Evolutionary conservation across 148 eudicot species (phyloP).

Genomic region (Camellia sinensis): DNA sequence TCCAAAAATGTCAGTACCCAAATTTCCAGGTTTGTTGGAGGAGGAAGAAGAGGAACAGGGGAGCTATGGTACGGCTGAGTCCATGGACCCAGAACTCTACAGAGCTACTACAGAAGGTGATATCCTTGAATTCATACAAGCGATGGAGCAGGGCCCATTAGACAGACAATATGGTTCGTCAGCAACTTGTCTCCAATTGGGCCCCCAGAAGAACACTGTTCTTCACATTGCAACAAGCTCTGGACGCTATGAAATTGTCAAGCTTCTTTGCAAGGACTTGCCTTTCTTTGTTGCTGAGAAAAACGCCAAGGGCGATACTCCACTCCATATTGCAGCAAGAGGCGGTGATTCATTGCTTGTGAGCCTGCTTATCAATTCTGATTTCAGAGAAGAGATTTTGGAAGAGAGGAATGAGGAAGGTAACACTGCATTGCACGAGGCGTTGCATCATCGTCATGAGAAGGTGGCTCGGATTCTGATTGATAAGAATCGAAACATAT

Average conservation of each 20-base stretch:
- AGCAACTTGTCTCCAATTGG: conserved; percentile 23
- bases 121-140: conserved; percentile 21
- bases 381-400: conserved; percentile 15
- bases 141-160: conserved; percentile 5
- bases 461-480: conserved; percentile 26
- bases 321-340: conserved; percentile 32
- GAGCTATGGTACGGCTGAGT: conserved; percentile 20
- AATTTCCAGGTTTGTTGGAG: conserved; percentile 5
- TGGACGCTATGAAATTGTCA: conserved; percentile 17
- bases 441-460: conserved; percentile 19
- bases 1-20: conserved; percentile 21
- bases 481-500: conserved; percentile 7
- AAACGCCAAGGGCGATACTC: conserved; percentile 25
- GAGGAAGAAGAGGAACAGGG: conserved; percentile 17
- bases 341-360: conserved; percentile 17
- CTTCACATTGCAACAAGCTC: conserved; percentile 27
- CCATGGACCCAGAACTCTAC: conserved; percentile 27
- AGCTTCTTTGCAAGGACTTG: conserved; percentile 26
- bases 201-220: conserved; percentile 29
- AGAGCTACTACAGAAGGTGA: conserved; percentile 26
- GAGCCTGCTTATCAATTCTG: conserved; percentile 1
- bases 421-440: conserved; percentile 34
- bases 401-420: conserved; percentile 21
- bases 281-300: conserved; percentile 22
- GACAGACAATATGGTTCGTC: conserved; percentile 8